Evolutionary conservation across 805 yeast genomes (phyloP).

Genomic region (Candida ovalis): DNA sequence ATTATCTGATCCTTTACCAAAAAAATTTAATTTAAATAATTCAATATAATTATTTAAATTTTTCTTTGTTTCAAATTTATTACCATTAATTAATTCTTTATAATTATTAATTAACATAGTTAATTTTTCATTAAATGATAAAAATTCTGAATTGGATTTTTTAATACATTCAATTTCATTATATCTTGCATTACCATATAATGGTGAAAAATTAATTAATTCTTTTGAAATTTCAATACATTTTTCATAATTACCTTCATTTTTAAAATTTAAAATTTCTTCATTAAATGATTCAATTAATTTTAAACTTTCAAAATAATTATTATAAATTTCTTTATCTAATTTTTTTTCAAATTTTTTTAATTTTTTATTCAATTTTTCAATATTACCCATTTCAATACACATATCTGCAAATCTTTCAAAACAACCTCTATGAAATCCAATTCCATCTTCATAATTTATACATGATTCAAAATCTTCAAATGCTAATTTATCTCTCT

Average conservation of each 20-base stretch:
- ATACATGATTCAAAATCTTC: conserved; percentile 48
- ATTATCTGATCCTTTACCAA: conserved; percentile 21
- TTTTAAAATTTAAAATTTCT: conserved; percentile 1
- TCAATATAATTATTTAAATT: conserved; percentile 20
- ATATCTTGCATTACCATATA: conserved; percentile 35
- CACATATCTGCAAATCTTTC: conserved; percentile 45
- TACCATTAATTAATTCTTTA: conserved; percentile 18
- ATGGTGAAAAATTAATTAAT: conserved; percentile 41
- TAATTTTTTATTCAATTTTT: conserved; percentile 26
- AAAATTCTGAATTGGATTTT: conserved; percentile 4
- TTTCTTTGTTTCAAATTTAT: no score
- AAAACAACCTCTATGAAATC: conserved; percentile 43
- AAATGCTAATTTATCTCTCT: conserved; percentile 51
- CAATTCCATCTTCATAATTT: conserved; percentile 19
- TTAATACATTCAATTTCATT: conserved; percentile 28
- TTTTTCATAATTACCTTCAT: conserved; percentile 19
- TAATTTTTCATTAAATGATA: conserved; percentile 19
- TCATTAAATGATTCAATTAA: conserved; percentile 3
- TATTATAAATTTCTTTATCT: neutral
- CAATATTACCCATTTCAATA: conserved; percentile 49
- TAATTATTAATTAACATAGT: conserved; percentile 22
- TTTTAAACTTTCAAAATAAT: conserved; percentile 4
- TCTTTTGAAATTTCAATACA: conserved; percentile 32
- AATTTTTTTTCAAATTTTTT: conserved; percentile 13
- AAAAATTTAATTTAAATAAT: conserved; percentile 26